Evolutionary conservation across 441 rosid species (phyloP), one percentile per base, ranked within the genome.

Genomic region (Bocquillonia castaneifolia): DNA sequence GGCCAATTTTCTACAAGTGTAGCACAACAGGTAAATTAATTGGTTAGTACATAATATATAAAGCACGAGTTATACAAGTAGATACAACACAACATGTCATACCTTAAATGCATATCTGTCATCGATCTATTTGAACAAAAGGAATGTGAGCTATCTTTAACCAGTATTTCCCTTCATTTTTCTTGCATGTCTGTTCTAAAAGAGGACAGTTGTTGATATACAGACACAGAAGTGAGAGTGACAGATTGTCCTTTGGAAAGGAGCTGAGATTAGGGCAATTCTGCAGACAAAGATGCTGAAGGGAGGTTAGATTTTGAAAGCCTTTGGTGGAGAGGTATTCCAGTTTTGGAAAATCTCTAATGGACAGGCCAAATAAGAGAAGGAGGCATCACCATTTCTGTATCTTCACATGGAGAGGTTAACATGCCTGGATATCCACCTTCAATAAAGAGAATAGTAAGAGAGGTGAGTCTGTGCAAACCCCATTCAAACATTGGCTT

Each of bases 401-500:
- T 36, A 4, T 36, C 76, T 23, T 66, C 71, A 7, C 40, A 20
- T 53, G 72, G 77, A 39, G 9, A 68, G 56, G 34, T 63, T 10
- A 55, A 12, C 2, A 68, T 17, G 2, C 63, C 59, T 1, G 2
- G 2, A 29, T 69, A 62, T 37, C 55, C 60, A 20, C 66, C 28
- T 36, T 36, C 58, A 59, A 73, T 63, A 4, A 1, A 4, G 15
- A 73, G 69, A 25, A 0, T 42, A 39, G 3, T 28, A 0, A 67
- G 54, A 32, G 59, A 60, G 25, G 45, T 56, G 20, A 67, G 72
- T 48, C 65, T 67, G n/a, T 57, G 47, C 54, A 73, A 48, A 25
- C 68, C 76, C 72, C 68, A 55, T 17, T 55, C 52, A 1, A 73
- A 63, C 10, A 62, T 17, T 17, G 67, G 39, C 36, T 50, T 68